These are phyloP conservation scores for Ehretia macrophylla DNA, from an alignment of 257 asterid genomes.

Conservation along the genomic window DNA sequence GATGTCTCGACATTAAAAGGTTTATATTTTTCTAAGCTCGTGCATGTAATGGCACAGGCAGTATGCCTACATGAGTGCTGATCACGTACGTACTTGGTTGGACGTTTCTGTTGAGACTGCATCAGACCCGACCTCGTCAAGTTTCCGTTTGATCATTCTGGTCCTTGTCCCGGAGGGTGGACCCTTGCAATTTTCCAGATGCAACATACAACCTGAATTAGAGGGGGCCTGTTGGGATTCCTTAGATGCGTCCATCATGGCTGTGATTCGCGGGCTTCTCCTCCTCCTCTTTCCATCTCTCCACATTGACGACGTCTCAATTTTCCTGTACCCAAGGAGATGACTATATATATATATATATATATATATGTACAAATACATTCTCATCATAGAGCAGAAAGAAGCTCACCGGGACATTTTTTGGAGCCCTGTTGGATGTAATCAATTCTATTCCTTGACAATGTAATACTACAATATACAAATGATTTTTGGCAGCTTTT, in stretches of 20 bases:
- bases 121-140: conserved; percentile 17
- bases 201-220: not conserved
- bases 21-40: too few species aligned
- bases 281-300: conserved; percentile 28
- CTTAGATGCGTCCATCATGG: conserved; percentile 33
- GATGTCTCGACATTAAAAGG: too few species aligned
- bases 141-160: conserved; percentile 38
- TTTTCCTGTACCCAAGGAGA: conserved; percentile 10
- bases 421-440: too few species aligned
- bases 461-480: too few species aligned
- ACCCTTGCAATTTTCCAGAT: not conserved
- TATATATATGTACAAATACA: too few species aligned
- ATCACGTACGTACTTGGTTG: conserved; percentile 29
- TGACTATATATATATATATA: too few species aligned
- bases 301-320: conserved; percentile 10
- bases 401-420: too few species aligned
- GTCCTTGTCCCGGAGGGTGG: conserved; percentile 17
- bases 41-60: too few species aligned
- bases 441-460: too few species aligned
- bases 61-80: too few species aligned
- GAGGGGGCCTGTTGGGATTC: not conserved
- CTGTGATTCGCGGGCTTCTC: conserved; percentile 53
- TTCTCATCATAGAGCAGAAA: too few species aligned
- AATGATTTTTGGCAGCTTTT: too few species aligned
- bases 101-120: conserved; percentile 27